Evolutionary conservation across 2,329 filamentous ascomycete species (phyloP).

Genomic region (Alternaria triticimaculans): DNA sequence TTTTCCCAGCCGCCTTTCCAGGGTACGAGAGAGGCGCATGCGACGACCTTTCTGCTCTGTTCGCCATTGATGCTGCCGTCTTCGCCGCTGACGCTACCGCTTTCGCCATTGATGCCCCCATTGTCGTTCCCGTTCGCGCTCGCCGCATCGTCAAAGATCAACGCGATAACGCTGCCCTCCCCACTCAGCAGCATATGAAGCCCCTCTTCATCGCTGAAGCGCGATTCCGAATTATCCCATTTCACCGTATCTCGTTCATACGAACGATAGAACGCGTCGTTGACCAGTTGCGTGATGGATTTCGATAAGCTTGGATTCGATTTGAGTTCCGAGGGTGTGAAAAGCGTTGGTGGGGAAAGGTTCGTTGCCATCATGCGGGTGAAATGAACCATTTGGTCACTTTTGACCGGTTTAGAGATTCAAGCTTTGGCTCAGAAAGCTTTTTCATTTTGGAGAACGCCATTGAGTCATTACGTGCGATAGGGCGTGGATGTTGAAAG

Average conservation of each 20-base stretch:
- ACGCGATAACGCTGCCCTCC: slow-evolving; percentile 14
- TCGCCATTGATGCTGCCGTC: too few relatives aligned
- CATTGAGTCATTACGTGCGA: slow-evolving; percentile 2
- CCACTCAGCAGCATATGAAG: slow-evolving; percentile 23
- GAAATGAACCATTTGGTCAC: not conserved
- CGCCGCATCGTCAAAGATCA: slow-evolving; percentile 22
- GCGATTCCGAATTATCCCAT: slow-evolving; percentile 19
- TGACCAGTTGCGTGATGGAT: slow-evolving; percentile 23
- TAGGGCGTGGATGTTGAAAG: not conserved
- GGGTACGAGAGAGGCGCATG: slow-evolving; percentile 29
- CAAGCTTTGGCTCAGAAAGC: slow-evolving; percentile 11
- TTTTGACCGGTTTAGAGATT: not conserved
- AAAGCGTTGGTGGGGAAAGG: slow-evolving; percentile 19
- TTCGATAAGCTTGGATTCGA: slow-evolving; percentile 12
- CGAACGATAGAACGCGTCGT: slow-evolving; percentile 30
- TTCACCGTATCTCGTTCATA: slow-evolving; percentile 13
- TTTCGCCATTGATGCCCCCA: too few relatives aligned
- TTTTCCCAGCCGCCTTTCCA: slow-evolving; percentile 33
- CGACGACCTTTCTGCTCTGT: slow-evolving; percentile 21
- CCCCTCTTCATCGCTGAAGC: slow-evolving; percentile 20
- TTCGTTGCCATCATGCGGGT: slow-evolving; percentile 11
- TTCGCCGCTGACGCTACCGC: too few relatives aligned
- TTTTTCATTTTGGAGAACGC: not conserved
- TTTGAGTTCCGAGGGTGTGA: slow-evolving; percentile 13
- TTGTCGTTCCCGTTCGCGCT: not conserved